phyloP scores from a whole-genome alignment of 306 rosid genomes.

The Quercus engelmannii region DNA sequence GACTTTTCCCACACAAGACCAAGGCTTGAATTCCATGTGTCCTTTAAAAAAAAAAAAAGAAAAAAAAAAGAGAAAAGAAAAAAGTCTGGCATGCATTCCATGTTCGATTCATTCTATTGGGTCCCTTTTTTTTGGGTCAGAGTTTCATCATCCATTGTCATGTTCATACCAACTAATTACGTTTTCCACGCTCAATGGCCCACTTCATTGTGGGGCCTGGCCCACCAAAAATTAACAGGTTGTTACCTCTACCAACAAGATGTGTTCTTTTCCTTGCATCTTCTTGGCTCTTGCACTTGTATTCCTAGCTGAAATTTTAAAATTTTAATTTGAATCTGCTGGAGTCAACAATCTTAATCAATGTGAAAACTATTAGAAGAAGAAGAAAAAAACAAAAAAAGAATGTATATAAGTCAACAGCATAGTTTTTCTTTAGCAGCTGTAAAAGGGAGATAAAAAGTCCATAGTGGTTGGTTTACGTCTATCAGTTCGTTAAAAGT shows the following conservation, averaged over 20 bases:
- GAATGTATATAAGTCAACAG: background rate
- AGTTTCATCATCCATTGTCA: background rate
- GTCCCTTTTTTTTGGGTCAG: background rate
- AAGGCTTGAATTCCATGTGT: background rate
- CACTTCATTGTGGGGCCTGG: slow-evolving; percentile 4
- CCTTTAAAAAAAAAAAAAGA: background rate
- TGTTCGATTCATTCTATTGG: background rate
- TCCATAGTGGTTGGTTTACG: background rate
- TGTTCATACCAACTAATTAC: background rate
- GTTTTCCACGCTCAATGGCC: background rate
- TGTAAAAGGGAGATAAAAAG: background rate
- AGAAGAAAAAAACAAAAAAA: background rate
- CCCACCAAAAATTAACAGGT: background rate
- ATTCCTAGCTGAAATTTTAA: background rate
- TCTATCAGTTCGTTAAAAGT: background rate
- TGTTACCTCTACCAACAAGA: background rate
- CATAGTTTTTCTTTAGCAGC: background rate
- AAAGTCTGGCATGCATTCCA: background rate
- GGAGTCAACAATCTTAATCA: slow-evolving; percentile 12
- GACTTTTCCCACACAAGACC: background rate
- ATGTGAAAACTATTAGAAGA: background rate
- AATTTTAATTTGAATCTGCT: background rate
- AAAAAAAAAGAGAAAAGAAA: no score
- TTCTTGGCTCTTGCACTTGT: background rate
- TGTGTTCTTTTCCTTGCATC: background rate